Base-by-base conservation (phyloP, 2,329 filamentous ascomycete species). In the Clonostachys rosea region DNA sequence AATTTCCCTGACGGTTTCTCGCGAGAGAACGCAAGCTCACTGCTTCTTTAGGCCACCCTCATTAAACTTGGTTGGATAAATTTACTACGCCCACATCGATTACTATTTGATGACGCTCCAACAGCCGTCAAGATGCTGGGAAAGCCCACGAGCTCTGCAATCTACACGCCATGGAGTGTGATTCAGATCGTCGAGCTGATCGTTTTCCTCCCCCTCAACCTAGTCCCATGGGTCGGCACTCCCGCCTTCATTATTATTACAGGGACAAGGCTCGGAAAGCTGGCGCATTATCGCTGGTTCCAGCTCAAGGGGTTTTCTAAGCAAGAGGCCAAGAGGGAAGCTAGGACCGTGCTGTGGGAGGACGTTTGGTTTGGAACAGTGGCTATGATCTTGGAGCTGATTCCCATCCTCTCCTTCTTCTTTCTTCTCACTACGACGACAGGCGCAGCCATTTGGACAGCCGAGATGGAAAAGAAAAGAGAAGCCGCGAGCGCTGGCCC, bases 331-430 rank as follows among this genome's bases (percentile, higher is more conserved):
- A 89, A 89, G 57, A 72, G 71, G 30, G 89, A 87, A 56, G 79
- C 92, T 30, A 76, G 76, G 49, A 73, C 73, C 40, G 78, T 86
- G 46, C 74, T 81, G 51, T 88, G 89, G 80, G 88, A 94, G 49
- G 97, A 96, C 62, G 85, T 90, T 13, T 95, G 89, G 89, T 96
- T 97, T 60, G 94, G 94, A 14, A 89, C 87, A 1, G 76, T 94
- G 5, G 89, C 91, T 44, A 81, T 96, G 70, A 64, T 90, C 7
- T 68, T 97, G 30, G 89, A 96, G 68, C 77, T 97, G n/a, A 76
- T 96, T 9, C 94, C 94, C 2, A 77, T 92, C 12, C 67, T 96
- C 43, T 95, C 88, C n/a, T 95, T 99, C 76, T 84, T 97, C 61
- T 96, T 97, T 64, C 75, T 97, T 37, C 70, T 99, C 54, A 96